phyloP scores from a whole-genome alignment of 495 filamentous ascomycete genomes.

The Daldinia decipiens region DNA sequence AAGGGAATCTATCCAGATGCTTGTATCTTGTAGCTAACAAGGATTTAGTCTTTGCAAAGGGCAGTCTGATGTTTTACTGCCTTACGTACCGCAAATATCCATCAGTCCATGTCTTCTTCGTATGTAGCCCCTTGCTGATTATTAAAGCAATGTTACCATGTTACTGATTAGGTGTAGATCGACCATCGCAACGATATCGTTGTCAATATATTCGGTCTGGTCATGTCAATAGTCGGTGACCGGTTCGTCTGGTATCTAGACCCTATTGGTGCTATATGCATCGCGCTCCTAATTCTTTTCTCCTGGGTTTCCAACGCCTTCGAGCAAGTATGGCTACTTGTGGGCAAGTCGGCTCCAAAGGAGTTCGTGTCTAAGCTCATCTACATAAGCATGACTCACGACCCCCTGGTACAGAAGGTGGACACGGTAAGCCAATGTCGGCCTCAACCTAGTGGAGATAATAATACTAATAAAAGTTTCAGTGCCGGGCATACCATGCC shows the following conservation, averaged over 20 bases:
- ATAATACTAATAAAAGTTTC: constrained; percentile 18
- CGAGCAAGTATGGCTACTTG: constrained; percentile 66
- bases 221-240: constrained; percentile 64
- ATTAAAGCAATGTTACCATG: constrained; percentile 15
- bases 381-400: constrained; percentile 66
- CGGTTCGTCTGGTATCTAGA: constrained; percentile 66
- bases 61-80: constrained; percentile 63
- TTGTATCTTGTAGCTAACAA: constrained; percentile 23
- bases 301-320: constrained; percentile 66
- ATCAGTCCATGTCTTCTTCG: constrained; percentile 64
- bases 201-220: constrained; percentile 64
- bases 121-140: constrained; percentile 33
- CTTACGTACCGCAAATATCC: constrained; percentile 62
- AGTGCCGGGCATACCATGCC: constrained; percentile 65
- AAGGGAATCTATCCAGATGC: constrained; percentile 35
- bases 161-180: constrained; percentile 43
- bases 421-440: constrained; percentile 55
- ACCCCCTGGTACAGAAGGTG: constrained; percentile 62
- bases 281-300: constrained; percentile 63
- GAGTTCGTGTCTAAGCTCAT: constrained; percentile 67
- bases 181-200: constrained; percentile 68
- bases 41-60: constrained; percentile 57
- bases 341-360: constrained; percentile 63
- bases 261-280: constrained; percentile 65
- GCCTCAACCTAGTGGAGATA: background rate